A percentile compares a stretch with the other conserved stretches of the same genome.
phyloP scores from a whole-genome alignment of 192 early-diverging fungal genomes.

The Coemansia sp. region DNA sequence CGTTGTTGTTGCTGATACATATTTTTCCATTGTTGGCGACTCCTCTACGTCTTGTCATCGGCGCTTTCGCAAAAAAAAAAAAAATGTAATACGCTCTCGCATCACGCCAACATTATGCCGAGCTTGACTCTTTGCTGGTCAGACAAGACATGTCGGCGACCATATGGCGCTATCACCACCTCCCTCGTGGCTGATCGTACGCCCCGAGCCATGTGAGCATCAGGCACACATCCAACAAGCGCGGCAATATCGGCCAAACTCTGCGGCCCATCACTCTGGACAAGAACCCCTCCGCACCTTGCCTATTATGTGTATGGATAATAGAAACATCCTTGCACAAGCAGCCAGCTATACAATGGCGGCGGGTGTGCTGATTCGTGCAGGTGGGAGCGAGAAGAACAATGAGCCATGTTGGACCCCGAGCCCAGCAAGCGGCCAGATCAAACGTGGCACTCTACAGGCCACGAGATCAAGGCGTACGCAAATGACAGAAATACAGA shows the following conservation, averaged over 20 bases:
- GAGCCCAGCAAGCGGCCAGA: slow-evolving; percentile 2
- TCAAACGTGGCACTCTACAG: slow-evolving; percentile 1
- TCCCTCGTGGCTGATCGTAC: not conserved
- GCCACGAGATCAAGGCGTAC: not conserved
- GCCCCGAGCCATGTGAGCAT: not conserved
- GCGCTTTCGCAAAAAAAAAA: not conserved
- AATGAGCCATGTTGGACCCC: slow-evolving; percentile 1
- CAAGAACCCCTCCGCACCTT: not conserved
- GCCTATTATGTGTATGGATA: not conserved
- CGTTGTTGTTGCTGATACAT: not conserved
- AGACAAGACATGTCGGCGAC: not conserved
- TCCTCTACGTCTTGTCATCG: not conserved
- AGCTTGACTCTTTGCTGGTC: not conserved
- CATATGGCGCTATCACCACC: not conserved
- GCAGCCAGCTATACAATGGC: not conserved
- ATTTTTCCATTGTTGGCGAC: too few relatives aligned
- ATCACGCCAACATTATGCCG: not conserved
- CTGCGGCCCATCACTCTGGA: not conserved
- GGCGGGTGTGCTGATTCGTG: not conserved
- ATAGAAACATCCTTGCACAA: not conserved
- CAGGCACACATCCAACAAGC: not conserved
- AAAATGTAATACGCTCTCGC: not conserved
- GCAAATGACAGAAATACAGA: not conserved
- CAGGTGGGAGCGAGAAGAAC: not conserved
- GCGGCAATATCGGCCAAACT: not conserved